Conservation (phyloP, 768 basidiomycete species). For the Coprinellus aureogranulatus region DNA sequence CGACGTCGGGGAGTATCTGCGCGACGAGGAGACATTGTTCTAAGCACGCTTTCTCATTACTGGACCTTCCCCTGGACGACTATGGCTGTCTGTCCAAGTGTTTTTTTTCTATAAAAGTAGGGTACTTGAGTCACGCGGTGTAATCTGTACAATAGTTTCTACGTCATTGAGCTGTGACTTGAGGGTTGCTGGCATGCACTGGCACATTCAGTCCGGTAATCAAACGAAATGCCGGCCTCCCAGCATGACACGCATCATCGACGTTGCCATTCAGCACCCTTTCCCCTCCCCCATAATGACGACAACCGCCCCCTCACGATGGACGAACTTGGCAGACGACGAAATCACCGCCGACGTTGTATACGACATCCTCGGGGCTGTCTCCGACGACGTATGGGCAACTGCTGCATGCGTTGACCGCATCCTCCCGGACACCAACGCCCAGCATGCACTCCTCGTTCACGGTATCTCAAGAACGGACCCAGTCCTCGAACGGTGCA, state of each 20-base stretch:
- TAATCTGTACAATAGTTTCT: conserved; percentile 6
- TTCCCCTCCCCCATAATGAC: conserved; percentile 26
- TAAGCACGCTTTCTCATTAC: conserved; percentile 27
- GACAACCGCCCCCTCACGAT: conserved; percentile 42
- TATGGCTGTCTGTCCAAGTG: no score
- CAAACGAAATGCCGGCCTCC: not conserved
- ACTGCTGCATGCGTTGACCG: conserved; percentile 72
- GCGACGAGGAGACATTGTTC: conserved; percentile 93
- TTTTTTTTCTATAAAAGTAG: not conserved
- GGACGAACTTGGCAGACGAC: conserved; percentile 56
- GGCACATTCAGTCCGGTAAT: no score
- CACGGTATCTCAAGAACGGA: conserved; percentile 63
- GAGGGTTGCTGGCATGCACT: no score
- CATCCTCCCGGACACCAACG: conserved; percentile 51
- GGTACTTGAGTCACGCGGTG: not conserved
- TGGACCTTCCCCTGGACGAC: no score
- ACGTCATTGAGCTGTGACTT: no score
- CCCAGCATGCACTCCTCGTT: conserved; percentile 59
- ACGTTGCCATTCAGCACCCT: conserved; percentile 13
- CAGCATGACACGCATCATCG: conserved; percentile 10
- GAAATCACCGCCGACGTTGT: conserved; percentile 55
- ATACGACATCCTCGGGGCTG: conserved; percentile 42
- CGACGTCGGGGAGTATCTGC: conserved; percentile 96
- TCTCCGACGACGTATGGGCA: conserved; percentile 75
- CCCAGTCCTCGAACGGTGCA: conserved; percentile 45